A percentile compares a stretch with the other conserved stretches of the same genome.
phyloP scores from a whole-genome alignment of 306 rosid genomes.

The Albizia julibrissin region DNA sequence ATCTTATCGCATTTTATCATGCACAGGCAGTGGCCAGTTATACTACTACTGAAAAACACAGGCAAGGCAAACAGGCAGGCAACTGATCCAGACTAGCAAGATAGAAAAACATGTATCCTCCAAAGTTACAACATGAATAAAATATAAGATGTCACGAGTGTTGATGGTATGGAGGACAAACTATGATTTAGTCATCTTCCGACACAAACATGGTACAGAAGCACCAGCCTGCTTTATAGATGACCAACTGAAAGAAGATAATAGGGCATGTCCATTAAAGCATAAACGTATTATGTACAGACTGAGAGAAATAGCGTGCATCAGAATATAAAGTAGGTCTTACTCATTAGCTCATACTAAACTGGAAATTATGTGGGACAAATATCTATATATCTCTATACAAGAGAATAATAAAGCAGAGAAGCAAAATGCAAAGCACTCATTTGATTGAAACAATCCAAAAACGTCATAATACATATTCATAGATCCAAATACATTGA shows the following conservation, averaged over 20 bases:
- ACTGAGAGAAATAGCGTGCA: background rate
- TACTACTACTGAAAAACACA: background rate
- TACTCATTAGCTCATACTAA: background rate
- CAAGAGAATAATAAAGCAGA: background rate
- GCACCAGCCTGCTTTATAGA: slow-evolving; percentile 57
- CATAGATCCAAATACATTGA: background rate
- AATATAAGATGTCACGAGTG: slow-evolving; percentile 22
- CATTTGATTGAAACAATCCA: background rate
- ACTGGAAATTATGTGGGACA: background rate
- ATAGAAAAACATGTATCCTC: slow-evolving; percentile 15
- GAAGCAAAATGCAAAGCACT: background rate
- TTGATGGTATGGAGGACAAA: slow-evolving; percentile 10
- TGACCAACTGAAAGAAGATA: slow-evolving; percentile 31
- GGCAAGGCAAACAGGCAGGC: no score
- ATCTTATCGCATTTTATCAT: background rate
- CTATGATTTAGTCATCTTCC: slow-evolving; percentile 65
- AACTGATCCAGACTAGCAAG: background rate
- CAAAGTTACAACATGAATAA: slow-evolving; percentile 23
- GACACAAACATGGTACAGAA: slow-evolving; percentile 55
- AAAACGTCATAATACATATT: background rate
- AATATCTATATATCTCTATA: background rate
- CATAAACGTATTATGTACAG: background rate
- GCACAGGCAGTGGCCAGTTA: background rate
- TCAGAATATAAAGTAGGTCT: background rate
- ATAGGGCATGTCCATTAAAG: background rate